Conservation (phyloP, 2,329 filamentous ascomycete genomes). For the Fusarium sarcochroum region DNA sequence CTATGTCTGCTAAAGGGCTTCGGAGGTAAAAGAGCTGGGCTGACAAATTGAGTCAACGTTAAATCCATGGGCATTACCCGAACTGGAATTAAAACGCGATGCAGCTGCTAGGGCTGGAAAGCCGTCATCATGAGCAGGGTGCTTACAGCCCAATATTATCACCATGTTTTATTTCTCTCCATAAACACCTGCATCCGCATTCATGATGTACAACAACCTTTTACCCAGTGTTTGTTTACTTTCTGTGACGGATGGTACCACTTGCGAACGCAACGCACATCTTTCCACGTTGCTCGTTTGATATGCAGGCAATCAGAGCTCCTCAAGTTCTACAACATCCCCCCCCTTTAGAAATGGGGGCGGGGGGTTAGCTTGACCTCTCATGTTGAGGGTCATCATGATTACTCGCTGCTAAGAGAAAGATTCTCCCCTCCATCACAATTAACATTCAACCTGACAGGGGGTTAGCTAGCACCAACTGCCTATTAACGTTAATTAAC, state of each 20-base stretch:
- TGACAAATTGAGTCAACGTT: conserved; percentile 41
- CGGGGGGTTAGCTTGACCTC: conserved; percentile 3
- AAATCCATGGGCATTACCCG: conserved; percentile 21
- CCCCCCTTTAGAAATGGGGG: background rate
- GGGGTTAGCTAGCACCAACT: conserved; percentile 8
- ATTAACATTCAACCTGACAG: conserved; percentile 9
- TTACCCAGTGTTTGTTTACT: background rate
- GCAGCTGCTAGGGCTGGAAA: conserved; percentile 20
- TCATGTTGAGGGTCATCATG: conserved; percentile 30
- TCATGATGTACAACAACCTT: background rate
- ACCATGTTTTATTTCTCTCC: background rate
- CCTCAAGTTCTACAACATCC: conserved; percentile 13
- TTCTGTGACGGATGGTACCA: background rate
- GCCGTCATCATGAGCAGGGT: conserved; percentile 25
- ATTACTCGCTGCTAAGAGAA: conserved; percentile 36
- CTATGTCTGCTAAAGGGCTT: conserved; percentile 2
- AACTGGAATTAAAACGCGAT: conserved; percentile 28
- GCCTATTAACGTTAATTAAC: background rate
- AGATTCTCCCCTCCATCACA: conserved; percentile 9
- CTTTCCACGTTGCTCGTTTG: conserved; percentile 8
- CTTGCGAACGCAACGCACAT: conserved; percentile 6
- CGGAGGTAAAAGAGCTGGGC: conserved; percentile 8
- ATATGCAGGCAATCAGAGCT: conserved; percentile 24
- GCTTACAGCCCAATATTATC: background rate
- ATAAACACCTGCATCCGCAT: background rate